phyloP scores from a whole-genome alignment of 495 filamentous ascomycete species.

The Trichoderma gamsii region DNA sequence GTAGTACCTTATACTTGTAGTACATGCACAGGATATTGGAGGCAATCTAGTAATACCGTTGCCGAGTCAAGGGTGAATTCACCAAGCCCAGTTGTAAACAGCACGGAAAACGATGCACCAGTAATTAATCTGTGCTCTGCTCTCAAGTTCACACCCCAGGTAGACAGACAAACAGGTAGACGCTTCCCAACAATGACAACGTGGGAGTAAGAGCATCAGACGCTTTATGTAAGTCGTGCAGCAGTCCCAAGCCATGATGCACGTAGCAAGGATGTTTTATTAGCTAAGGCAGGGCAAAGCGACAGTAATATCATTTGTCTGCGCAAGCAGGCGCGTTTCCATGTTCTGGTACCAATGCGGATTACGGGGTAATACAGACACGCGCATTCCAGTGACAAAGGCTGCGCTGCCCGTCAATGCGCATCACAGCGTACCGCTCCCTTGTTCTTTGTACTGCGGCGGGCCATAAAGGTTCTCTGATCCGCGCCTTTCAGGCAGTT shows the following conservation, averaged over 20 bases:
- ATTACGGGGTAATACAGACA: neutral
- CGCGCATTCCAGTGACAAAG: slow-evolving; percentile 2
- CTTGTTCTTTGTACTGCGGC: neutral
- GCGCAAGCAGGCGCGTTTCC: neutral
- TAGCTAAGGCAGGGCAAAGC: neutral
- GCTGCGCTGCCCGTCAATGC: neutral
- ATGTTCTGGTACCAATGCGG: neutral
- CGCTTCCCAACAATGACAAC: neutral
- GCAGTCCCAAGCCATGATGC: neutral
- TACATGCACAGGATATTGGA: neutral
- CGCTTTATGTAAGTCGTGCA: neutral
- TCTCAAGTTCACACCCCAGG: no score
- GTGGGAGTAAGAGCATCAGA: neutral
- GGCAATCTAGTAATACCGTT: no score
- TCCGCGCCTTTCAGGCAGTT: neutral
- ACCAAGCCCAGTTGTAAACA: neutral
- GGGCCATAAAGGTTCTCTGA: neutral
- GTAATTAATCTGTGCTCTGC: no score
- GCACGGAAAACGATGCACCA: neutral
- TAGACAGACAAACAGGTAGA: no score
- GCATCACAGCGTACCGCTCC: neutral
- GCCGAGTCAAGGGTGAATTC: neutral
- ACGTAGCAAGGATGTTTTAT: neutral
- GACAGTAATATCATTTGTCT: neutral
- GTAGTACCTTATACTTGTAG: neutral